phyloP scores from a whole-genome alignment of 331 rosid genomes.

The Stylosanthes scabra region DNA sequence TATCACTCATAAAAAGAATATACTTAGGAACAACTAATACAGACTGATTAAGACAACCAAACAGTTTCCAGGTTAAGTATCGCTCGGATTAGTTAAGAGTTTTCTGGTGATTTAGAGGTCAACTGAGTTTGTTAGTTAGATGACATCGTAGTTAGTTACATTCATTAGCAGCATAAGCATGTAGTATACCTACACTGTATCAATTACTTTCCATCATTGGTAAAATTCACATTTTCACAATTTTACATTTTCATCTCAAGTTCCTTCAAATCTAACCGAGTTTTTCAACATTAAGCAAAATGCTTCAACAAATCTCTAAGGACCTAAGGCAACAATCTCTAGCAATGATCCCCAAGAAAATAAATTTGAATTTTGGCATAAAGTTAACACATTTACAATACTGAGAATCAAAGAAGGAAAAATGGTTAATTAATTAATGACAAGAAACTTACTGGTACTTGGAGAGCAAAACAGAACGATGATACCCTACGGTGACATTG shows the following conservation, averaged over 20 bases:
- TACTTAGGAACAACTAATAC: not conserved
- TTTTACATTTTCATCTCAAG: not conserved
- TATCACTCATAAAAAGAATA: not conserved
- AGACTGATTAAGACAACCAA: constrained; percentile 7
- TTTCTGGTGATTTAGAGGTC: not conserved
- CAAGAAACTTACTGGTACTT: constrained; percentile 60
- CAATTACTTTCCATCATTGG: not conserved
- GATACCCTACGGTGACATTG: constrained; percentile 85
- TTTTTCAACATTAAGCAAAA: constrained; percentile 2
- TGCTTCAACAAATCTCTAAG: constrained; percentile 4
- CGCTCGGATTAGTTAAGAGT: not conserved
- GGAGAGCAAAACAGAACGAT: constrained; percentile 91
- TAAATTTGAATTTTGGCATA: not conserved
- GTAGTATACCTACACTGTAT: not conserved
- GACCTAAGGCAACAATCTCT: not conserved
- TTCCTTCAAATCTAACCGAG: not conserved
- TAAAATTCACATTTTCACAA: not conserved
- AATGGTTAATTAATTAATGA: too few relatives aligned
- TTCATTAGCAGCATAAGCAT: not conserved
- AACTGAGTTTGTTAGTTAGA: not conserved
- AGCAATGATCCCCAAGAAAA: not conserved
- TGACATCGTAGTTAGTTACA: not conserved
- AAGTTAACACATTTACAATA: not conserved
- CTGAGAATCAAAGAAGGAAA: not conserved
- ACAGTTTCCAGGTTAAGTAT: not conserved